Evolutionary conservation across 768 basidiomycete genomes (phyloP), one percentile per base, ranked within the genome.

Genomic region (Fistulinella prunicolor): DNA sequence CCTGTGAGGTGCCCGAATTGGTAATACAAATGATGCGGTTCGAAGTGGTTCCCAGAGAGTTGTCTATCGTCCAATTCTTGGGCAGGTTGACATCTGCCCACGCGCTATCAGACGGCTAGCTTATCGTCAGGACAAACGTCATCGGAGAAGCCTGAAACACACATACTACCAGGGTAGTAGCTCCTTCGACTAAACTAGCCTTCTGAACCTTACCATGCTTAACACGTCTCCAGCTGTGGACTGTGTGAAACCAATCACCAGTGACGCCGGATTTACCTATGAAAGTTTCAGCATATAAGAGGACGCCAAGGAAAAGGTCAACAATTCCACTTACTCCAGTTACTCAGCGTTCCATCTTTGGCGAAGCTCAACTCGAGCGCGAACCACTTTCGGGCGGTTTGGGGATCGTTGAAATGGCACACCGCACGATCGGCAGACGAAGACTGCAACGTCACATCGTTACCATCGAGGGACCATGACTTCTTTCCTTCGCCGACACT

Each of bases 201-300:
- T 44, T 26, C 50, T 53, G 21, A 48, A 56, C 6, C 36, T 34
- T 53, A 13, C 44, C 44, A 9, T 5, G 13, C 7, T 20, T 19
- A 12, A 53, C 37, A 1, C 52, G 52, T 30, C 52, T 44, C 52
- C 52, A 53, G 16, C 28, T 42, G 6, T 6, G 22, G n/a, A 28
- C 35, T 1, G 47, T 53, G 3, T 17, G 23, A 12, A 24, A 46
- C 47, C 38, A 49, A 20, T 53, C 47, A 1, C 52, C 52, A 1
- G 7, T 37, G 13, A 35, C 36, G 23, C 6, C 35, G 17, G 26
- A 40, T 8, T 10, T 20, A 9, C 21, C 52, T 49, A 20, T 26
- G 17, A 10, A 17, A n/a, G n/a, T n/a, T 10, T 40, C 26, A 36
- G 20, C 7, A 14, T 2, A 37, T 14, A 28, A 6, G 24, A 1